These are phyloP conservation scores for Verticillium klebahnii DNA, from an alignment of 2,329 filamentous ascomycete species.

Conservation along the genomic window DNA sequence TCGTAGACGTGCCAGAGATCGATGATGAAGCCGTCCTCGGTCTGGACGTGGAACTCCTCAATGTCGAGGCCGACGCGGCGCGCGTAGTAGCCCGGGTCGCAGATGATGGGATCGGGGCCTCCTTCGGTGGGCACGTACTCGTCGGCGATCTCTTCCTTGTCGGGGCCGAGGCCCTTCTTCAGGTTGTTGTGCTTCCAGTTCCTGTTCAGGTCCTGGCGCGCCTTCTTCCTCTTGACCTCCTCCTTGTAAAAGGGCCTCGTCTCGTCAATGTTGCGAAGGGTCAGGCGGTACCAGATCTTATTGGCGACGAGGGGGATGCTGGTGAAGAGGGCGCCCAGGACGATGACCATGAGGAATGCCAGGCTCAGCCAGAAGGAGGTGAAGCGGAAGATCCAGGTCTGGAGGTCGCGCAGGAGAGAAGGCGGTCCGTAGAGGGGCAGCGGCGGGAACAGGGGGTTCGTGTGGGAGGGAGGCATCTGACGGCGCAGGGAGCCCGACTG, in stretches of 20 bases:
- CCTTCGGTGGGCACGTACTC: slow-evolving; percentile 74
- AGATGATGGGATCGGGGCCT: slow-evolving; percentile 71
- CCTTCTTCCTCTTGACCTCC: slow-evolving; percentile 55
- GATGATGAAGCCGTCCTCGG: slow-evolving; percentile 90
- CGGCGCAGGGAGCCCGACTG: slow-evolving; percentile 29
- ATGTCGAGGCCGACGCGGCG: slow-evolving; percentile 81
- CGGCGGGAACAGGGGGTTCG: slow-evolving; percentile 79
- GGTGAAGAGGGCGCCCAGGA: slow-evolving; percentile 68
- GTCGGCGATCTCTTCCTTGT: slow-evolving; percentile 38
- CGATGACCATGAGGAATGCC: slow-evolving; percentile 70
- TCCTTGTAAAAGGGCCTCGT: slow-evolving; percentile 68
- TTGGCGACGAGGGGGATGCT: slow-evolving; percentile 51
- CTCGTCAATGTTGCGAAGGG: slow-evolving; percentile 54
- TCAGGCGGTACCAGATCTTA: slow-evolving; percentile 47
- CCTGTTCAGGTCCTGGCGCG: slow-evolving; percentile 52
- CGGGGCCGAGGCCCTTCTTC: slow-evolving; percentile 30
- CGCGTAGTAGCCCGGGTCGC: slow-evolving; percentile 82
- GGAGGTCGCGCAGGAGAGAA: slow-evolving; percentile 57
- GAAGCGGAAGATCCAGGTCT: slow-evolving; percentile 60
- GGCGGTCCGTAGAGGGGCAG: slow-evolving; percentile 78
- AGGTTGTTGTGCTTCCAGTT: slow-evolving; percentile 54
- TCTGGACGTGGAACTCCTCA: slow-evolving; percentile 79
- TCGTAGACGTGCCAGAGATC: slow-evolving; percentile 87
- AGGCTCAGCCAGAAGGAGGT: slow-evolving; percentile 74
- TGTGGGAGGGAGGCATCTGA: slow-evolving; percentile 60